These are phyloP conservation scores for Podaxis rugospora DNA, from an alignment of 768 basidiomycete genomes.

Conservation along the genomic window DNA sequence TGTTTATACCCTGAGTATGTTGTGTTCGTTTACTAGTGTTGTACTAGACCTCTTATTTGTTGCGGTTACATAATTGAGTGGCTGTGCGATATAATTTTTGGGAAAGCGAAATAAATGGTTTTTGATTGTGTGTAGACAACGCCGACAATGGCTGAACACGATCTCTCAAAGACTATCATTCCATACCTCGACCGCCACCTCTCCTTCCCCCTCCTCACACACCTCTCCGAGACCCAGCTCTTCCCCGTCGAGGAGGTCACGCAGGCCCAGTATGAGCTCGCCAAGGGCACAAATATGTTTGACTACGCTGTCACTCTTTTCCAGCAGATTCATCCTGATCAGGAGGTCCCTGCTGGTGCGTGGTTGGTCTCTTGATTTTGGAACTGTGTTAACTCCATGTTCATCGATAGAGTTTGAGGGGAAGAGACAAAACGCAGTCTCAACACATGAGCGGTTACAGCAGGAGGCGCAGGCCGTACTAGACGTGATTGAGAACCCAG, in stretches of 20 bases:
- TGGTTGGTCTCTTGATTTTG: background rate
- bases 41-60: background rate
- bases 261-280: conserved; percentile 93
- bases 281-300: conserved; percentile 97
- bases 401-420: conserved; percentile 66
- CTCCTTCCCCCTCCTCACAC: conserved; percentile 86
- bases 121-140: background rate
- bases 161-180: conserved; percentile 87
- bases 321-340: conserved; percentile 69
- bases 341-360: conserved; percentile 66
- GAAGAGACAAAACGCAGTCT: conserved; percentile 78
- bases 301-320: conserved; percentile 87
- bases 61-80: background rate
- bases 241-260: conserved; percentile 80
- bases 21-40: background rate
- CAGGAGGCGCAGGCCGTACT: conserved; percentile 91
- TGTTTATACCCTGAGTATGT: background rate
- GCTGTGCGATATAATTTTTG: conserved; percentile 3
- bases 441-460: conserved; percentile 78
- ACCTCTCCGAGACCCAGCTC: conserved; percentile 70
- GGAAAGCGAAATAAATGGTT: background rate
- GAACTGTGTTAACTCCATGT: background rate
- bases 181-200: conserved; percentile 94
- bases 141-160: conserved; percentile 73
- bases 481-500: conserved; percentile 95